Percentiles rank a stretch among this genome's conserved stretches.
These are phyloP conservation scores for Thelonectria rubi DNA, from an alignment of 2,329 filamentous ascomycete genomes.

Conservation along the genomic window DNA sequence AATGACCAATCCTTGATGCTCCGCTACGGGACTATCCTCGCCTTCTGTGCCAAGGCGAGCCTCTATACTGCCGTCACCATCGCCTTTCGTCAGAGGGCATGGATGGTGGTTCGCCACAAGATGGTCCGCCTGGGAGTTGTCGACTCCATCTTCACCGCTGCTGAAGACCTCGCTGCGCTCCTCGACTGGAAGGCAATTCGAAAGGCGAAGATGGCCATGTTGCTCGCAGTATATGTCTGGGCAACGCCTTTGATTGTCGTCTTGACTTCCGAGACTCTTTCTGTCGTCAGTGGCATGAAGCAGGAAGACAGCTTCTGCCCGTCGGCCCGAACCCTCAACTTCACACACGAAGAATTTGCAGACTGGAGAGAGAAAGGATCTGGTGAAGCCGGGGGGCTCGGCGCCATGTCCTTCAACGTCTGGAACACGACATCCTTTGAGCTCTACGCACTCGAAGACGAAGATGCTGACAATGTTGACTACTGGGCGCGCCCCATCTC, in stretches of 20 bases:
- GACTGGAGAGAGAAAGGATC: conserved; percentile 15
- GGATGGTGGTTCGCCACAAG: conserved; percentile 40
- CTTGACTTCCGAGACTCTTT: conserved; percentile 38
- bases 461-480: conserved; percentile 20
- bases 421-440: background rate
- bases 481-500: conserved; percentile 28
- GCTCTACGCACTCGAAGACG: background rate
- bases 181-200: conserved; percentile 38
- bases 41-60: conserved; percentile 39
- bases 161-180: conserved; percentile 36
- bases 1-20: conserved; percentile 34
- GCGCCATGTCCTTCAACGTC: background rate
- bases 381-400: background rate
- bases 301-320: conserved; percentile 26
- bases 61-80: conserved; percentile 37
- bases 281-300: conserved; percentile 25
- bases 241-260: conserved; percentile 39
- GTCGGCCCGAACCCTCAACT: conserved; percentile 38
- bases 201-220: conserved; percentile 39
- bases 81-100: conserved; percentile 37
- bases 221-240: conserved; percentile 40
- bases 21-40: conserved; percentile 35
- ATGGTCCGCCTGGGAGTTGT: conserved; percentile 35
- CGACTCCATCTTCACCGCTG: conserved; percentile 39
- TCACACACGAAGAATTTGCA: conserved; percentile 30